These are phyloP conservation scores for Polymyxa betae DNA, from an alignment of 208 protist genomes.

Conservation along the genomic window DNA sequence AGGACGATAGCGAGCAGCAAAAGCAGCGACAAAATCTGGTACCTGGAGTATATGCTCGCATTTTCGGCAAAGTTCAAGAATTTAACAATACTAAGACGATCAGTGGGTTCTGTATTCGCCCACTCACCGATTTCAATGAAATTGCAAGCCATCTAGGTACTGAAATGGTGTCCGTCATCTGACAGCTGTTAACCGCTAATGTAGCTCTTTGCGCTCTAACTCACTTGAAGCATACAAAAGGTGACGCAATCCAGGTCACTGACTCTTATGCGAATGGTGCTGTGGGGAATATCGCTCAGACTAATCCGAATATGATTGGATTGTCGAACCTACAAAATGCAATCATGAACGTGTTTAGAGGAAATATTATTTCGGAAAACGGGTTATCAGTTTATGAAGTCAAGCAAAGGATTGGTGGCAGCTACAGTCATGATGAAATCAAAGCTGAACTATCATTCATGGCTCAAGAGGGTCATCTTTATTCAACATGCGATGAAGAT, in stretches of 20 bases:
- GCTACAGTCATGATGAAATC: neutral
- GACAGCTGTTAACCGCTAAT: no score
- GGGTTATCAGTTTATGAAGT: neutral
- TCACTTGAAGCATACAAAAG: neutral
- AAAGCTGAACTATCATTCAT: neutral
- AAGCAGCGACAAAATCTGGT: neutral
- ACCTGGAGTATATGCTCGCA: neutral
- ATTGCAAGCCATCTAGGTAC: slow-evolving; percentile 34
- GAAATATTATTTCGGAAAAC: neutral
- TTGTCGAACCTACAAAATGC: slow-evolving; percentile 15
- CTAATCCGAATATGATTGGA: neutral
- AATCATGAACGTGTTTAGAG: slow-evolving; percentile 46
- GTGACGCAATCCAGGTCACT: neutral
- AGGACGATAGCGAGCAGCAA: neutral
- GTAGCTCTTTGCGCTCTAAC: slow-evolving; percentile 6
- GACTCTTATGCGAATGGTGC: neutral
- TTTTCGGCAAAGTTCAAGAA: slow-evolving; percentile 41
- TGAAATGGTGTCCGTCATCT: neutral
- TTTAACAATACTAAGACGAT: neutral
- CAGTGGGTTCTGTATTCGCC: neutral
- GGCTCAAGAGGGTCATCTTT: slow-evolving; percentile 28
- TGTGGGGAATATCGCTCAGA: neutral
- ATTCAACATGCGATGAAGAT: slow-evolving; percentile 43
- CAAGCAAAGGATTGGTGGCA: neutral
- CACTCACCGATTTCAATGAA: slow-evolving; percentile 4